Evolutionary conservation across 768 basidiomycete genomes (phyloP).

Genomic region (Trametes cingulata): DNA sequence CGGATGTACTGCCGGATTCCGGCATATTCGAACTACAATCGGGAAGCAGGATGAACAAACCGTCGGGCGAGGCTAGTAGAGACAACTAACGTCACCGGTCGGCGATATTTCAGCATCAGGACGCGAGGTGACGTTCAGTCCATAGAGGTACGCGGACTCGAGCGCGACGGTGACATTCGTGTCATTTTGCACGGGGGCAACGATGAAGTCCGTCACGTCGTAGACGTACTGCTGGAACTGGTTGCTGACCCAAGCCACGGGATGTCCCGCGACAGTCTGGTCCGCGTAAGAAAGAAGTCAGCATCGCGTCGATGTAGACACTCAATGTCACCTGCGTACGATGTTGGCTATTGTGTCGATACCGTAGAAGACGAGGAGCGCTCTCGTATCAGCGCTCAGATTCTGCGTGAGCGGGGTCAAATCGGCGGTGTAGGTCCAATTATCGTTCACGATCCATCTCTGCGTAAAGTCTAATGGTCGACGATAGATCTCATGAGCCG

Average conservation of each 20-base stretch:
- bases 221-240: conserved; percentile 56
- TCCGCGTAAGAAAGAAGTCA: background rate
- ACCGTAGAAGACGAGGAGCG: conserved; percentile 54
- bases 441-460: conserved; percentile 56
- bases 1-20: conserved; percentile 49
- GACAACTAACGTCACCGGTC: conserved; percentile 30
- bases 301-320: no score
- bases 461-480: conserved; percentile 48
- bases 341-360: conserved; percentile 60
- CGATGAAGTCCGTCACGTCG: conserved; percentile 48
- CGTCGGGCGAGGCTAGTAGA: background rate
- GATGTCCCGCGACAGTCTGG: conserved; percentile 51
- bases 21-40: conserved; percentile 49
- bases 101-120: conserved; percentile 51
- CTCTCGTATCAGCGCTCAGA: conserved; percentile 23
- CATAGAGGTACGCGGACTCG: conserved; percentile 56
- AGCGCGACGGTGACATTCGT: conserved; percentile 51
- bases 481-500: background rate
- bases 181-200: conserved; percentile 33
- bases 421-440: conserved; percentile 62
- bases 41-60: background rate
- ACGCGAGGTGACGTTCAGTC: conserved; percentile 50
- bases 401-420: conserved; percentile 43
- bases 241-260: conserved; percentile 59
- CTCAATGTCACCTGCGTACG: conserved; percentile 29